A percentile compares a stretch with the other conserved stretches of the same genome.
These are phyloP conservation scores for Arctostaphylos glauca DNA, from an alignment of 148 eudicot species.

Conservation along the genomic window DNA sequence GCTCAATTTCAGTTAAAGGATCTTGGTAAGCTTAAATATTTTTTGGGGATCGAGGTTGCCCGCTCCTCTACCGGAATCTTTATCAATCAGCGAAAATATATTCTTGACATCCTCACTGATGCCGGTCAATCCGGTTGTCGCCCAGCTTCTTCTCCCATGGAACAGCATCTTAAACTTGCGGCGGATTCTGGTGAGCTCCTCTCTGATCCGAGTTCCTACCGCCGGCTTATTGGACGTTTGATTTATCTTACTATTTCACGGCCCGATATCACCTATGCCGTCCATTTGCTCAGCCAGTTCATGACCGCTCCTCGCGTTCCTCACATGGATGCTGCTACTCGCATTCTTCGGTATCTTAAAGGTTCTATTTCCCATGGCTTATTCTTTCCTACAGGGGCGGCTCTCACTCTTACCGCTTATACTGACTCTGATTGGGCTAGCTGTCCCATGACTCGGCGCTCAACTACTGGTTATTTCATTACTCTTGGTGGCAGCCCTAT, in stretches of 20 bases:
- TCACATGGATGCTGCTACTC: not conserved
- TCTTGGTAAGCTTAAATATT: constrained; percentile 5
- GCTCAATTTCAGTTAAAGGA: constrained; percentile 1
- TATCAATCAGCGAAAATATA: not conserved
- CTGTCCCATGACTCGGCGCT: no score
- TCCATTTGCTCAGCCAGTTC: not conserved
- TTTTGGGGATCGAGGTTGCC: constrained; percentile 3
- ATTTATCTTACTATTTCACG: no score
- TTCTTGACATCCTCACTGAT: not conserved
- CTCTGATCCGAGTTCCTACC: not conserved
- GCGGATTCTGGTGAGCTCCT: not conserved
- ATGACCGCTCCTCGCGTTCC: not conserved
- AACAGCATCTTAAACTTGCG: not conserved
- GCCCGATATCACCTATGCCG: not conserved
- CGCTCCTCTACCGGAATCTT: not conserved
- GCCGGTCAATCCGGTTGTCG: not conserved
- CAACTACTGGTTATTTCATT: not conserved
- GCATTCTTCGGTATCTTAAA: not conserved
- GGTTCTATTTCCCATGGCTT: not conserved
- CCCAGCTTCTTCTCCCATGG: not conserved
- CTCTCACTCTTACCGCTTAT: not conserved
- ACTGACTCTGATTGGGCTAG: not conserved
- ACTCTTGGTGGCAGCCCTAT: no score
- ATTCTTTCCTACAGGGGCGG: not conserved
- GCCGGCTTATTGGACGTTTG: not conserved